These are phyloP conservation scores for Eimeria acervulina DNA, from an alignment of 169 alveolate genomes.

Conservation along the genomic window DNA sequence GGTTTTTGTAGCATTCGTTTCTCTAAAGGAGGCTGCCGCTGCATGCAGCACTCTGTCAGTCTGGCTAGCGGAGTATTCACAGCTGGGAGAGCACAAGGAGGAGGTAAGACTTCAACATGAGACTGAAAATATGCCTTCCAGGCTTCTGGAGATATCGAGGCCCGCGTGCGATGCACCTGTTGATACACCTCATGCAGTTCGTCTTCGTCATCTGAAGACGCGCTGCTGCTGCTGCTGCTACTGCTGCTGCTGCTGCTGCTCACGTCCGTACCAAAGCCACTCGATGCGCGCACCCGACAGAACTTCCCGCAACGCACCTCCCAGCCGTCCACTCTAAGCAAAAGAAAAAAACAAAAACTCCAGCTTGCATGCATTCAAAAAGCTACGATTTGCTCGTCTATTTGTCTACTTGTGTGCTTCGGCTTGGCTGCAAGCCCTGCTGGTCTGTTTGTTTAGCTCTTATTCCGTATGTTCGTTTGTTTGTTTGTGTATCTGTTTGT, in stretches of 20 bases:
- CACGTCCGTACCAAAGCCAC: conserved; percentile 48
- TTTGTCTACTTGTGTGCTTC: background rate
- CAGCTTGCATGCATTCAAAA: background rate
- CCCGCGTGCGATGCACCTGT: conserved; percentile 29
- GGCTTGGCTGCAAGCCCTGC: too few species aligned
- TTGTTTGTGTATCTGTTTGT: too few species aligned
- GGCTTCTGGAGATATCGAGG: conserved; percentile 25
- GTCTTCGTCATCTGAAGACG: conserved; percentile 81
- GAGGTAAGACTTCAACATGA: background rate
- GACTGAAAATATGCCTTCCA: conserved; percentile 55
- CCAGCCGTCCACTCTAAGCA: conserved; percentile 76
- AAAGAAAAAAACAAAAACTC: background rate
- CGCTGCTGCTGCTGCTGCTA: conserved; percentile 79
- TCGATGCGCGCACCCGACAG: conserved; percentile 72
- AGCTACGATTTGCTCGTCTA: background rate
- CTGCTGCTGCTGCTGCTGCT: conserved; percentile 51
- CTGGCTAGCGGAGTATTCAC: conserved; percentile 14
- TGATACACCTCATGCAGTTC: conserved; percentile 42
- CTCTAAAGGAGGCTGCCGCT: background rate
- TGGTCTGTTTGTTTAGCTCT: too few species aligned
- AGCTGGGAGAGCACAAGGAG: background rate
- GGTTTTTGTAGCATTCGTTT: background rate
- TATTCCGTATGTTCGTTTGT: too few species aligned
- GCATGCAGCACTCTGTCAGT: background rate
- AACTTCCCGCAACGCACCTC: conserved; percentile 79